Evolutionary conservation across 306 rosid genomes (phyloP), one percentile per base, ranked within the genome.

Genomic region (Albizia julibrissin): DNA sequence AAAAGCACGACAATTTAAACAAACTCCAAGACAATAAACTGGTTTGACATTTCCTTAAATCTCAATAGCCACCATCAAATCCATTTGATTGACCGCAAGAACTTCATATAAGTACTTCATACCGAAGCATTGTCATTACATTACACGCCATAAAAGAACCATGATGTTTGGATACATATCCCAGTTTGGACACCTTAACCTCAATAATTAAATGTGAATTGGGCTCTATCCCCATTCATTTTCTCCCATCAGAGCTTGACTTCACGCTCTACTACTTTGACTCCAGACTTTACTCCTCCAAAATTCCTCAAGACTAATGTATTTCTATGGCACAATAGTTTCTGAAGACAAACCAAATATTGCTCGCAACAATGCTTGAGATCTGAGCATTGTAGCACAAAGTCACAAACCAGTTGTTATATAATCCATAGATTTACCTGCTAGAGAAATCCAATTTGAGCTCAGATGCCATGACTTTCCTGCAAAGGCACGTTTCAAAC

Each of bases 321-420:
- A 9, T 31, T 44, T 24, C 47, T 44, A 46, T 69, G 29, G n/a
- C n/a, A n/a, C 6, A 39, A 40, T 12, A n/a, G 39, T 19, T 21
- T 37, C 26, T 18, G 47, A 68, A 42, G 54, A 42, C 33, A n/a
- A 9, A 47, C 15, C 43, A 75, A 58, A 39, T 40, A 76, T 24
- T 40, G 27, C 70, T 61, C 19, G 37, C 80, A 65, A 39, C 22
- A 24, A 59, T 59, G 70, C 42, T 42, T 59, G 80, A 76, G 70
- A 76, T 76, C 58, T 40, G 69, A 75, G 50, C 26, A 34, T 13
- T 54, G 69, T 56, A 7, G 67, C 69, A 75, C 62, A 59, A 15
- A 59, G 56, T 68, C 69, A 75, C 26, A 59, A 15, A 76, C 58
- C 56, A 16, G 19, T 26, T 69, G 10, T n/a, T 13, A 74, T 33